A percentile compares a stretch with the other conserved stretches of the same genome.
phyloP scores from a whole-genome alignment of 1,284 basidiomycete species.

The Cryptococcus sp. region DNA sequence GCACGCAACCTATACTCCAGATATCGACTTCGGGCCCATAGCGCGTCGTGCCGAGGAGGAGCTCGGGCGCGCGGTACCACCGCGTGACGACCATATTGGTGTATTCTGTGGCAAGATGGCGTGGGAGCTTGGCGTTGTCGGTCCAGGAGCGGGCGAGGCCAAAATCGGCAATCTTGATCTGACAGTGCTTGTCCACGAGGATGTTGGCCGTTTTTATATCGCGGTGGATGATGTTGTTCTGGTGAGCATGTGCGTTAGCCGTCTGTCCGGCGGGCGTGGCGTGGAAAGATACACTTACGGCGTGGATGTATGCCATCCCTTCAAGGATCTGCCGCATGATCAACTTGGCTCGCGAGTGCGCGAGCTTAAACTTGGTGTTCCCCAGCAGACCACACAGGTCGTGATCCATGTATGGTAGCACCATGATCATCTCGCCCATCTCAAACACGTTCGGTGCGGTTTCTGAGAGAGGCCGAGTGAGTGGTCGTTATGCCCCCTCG shows the following conservation, averaged over 20 bases:
- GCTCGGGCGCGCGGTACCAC: slow-evolving; percentile 96
- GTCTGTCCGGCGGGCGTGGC: no score
- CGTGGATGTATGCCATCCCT: slow-evolving; percentile 92
- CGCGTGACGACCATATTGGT: slow-evolving; percentile 98
- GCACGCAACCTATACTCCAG: slow-evolving; percentile 97
- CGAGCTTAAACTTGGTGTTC: slow-evolving; percentile 77
- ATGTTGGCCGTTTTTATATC: slow-evolving; percentile 99
- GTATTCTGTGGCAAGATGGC: slow-evolving; percentile 60
- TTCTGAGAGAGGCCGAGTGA: slow-evolving; percentile 1
- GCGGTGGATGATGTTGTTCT: slow-evolving; percentile 95
- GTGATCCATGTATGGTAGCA: slow-evolving; percentile 99
- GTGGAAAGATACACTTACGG: slow-evolving; percentile 56
- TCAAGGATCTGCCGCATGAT: slow-evolving; percentile 94
- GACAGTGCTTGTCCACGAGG: slow-evolving; percentile 82
- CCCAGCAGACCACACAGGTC: slow-evolving; percentile 92
- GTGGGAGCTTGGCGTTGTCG: slow-evolving; percentile 47
- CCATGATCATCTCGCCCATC: slow-evolving; percentile 72
- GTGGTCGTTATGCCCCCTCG: neutral
- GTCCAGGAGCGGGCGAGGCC: slow-evolving; percentile 78
- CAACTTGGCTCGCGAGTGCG: slow-evolving; percentile 83
- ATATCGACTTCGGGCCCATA: slow-evolving; percentile 95
- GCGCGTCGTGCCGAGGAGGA: slow-evolving; percentile 80
- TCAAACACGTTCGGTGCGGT: neutral
- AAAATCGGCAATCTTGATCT: slow-evolving; percentile 89
- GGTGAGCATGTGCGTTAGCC: slow-evolving; percentile 3